phyloP scores from a whole-genome alignment of 129 eudicot genomes.

The Ambrosia artemisiifolia region DNA sequence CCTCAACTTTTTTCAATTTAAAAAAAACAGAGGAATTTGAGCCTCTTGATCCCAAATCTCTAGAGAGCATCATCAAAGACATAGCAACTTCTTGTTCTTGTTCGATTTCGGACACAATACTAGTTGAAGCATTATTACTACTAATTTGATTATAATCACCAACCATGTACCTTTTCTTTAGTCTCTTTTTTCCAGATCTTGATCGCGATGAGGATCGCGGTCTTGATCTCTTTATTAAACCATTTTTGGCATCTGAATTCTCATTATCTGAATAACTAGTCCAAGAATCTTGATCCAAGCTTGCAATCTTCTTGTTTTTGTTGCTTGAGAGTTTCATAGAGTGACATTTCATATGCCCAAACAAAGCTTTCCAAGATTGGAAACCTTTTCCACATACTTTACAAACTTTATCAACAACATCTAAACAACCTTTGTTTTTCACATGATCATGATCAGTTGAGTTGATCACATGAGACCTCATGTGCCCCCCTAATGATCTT shows the following conservation, averaged over 20 bases:
- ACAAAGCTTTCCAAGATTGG: slow-evolving; percentile 81
- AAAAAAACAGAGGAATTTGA: slow-evolving; percentile 36
- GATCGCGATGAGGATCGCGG: slow-evolving; percentile 42
- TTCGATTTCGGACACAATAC: slow-evolving; percentile 56
- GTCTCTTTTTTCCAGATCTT: slow-evolving; percentile 24
- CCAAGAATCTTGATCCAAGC: slow-evolving; percentile 42
- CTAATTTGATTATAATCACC: slow-evolving; percentile 24
- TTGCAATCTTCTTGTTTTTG: slow-evolving; percentile 26
- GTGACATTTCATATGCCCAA: slow-evolving; percentile 90
- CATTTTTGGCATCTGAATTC: slow-evolving; percentile 18
- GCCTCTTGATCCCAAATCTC: slow-evolving; percentile 41
- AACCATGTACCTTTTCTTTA: slow-evolving; percentile 47
- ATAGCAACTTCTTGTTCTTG: slow-evolving; percentile 80
- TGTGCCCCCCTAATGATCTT: slow-evolving; percentile 95
- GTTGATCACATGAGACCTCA: slow-evolving; percentile 90
- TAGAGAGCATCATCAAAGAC: slow-evolving; percentile 84
- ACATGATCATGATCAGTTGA: slow-evolving; percentile 35
- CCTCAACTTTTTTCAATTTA: slow-evolving; percentile 21
- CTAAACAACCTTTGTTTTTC: slow-evolving; percentile 33
- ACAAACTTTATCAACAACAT: slow-evolving; percentile 46
- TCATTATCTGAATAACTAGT: slow-evolving; percentile 43
- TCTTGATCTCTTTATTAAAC: slow-evolving; percentile 41
- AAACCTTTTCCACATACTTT: slow-evolving; percentile 75
- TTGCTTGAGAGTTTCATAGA: slow-evolving; percentile 43
- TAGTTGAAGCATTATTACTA: slow-evolving; percentile 49